Conservation (phyloP, 768 basidiomycete species). For the Russula brevipes region DNA sequence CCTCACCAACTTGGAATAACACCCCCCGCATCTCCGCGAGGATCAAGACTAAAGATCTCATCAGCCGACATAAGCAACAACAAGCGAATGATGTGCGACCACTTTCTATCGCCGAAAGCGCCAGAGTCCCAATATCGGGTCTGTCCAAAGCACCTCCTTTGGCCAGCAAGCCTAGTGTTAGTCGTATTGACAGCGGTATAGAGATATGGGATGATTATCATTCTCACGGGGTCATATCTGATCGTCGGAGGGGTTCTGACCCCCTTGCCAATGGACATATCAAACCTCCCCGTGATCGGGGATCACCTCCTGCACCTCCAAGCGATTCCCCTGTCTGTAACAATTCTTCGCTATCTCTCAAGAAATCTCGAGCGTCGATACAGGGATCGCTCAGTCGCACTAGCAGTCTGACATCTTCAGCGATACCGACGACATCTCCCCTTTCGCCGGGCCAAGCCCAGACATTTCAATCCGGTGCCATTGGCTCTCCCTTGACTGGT, state of each 20-base stretch:
- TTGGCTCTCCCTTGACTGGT: not conserved
- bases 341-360: not conserved
- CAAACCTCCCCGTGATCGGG: not conserved
- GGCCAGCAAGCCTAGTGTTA: not conserved
- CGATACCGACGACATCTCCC: not conserved
- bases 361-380: not conserved
- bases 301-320: not conserved
- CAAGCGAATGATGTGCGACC: not conserved
- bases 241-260: not conserved
- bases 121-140: not conserved
- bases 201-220: constrained; percentile 16
- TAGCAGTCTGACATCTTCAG: not conserved
- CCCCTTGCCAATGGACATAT: not conserved
- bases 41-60: constrained; percentile 19
- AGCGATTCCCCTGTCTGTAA: not conserved
- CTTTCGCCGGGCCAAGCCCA: not conserved
- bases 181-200: constrained; percentile 18
- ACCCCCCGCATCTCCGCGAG: constrained; percentile 7
- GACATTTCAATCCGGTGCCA: not conserved
- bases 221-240: not conserved
- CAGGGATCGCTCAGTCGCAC: not conserved
- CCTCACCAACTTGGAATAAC: not conserved
- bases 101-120: not conserved
- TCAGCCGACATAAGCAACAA: constrained; percentile 16
- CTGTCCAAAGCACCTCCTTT: not conserved